phyloP scores from a whole-genome alignment of 495 filamentous ascomycete genomes.

The Hypoxylon perforatum region DNA sequence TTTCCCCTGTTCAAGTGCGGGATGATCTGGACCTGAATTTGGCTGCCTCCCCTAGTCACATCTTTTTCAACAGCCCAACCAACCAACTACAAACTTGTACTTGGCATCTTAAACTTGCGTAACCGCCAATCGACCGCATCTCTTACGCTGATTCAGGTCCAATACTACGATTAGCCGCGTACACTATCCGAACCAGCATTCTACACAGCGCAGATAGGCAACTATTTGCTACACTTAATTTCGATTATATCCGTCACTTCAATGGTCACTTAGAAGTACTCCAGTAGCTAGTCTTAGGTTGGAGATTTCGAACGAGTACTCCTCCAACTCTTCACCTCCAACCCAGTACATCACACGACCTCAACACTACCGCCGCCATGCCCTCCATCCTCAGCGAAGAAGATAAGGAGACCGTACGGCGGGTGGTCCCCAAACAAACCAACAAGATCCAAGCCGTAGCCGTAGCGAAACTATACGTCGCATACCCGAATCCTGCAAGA shows the following conservation, averaged over 20 bases:
- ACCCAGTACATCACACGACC: constrained; percentile 30
- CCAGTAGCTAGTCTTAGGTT: constrained; percentile 17
- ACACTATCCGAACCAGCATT: constrained; percentile 13
- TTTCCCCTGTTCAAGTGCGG: constrained; percentile 6
- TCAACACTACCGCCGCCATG: constrained; percentile 63
- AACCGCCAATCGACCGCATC: constrained; percentile 39
- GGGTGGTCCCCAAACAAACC: constrained; percentile 86
- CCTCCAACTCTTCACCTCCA: constrained; percentile 14
- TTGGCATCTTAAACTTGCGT: constrained; percentile 23
- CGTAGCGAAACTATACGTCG: constrained; percentile 93
- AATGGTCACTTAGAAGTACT: constrained; percentile 34
- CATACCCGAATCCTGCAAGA: constrained; percentile 84
- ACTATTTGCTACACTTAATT: constrained; percentile 1
- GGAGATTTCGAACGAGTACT: constrained; percentile 27
- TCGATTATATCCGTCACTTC: constrained; percentile 24
- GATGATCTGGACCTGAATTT: constrained; percentile 25
- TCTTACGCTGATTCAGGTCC: constrained; percentile 13
- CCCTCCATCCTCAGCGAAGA: constrained; percentile 88
- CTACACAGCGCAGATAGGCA: constrained; percentile 18
- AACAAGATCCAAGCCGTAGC: constrained; percentile 97
- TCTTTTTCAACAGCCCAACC: constrained; percentile 18
- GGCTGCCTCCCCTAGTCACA: constrained; percentile 34
- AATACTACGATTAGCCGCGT: constrained; percentile 27
- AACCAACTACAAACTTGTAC: constrained; percentile 22
- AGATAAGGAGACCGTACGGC: constrained; percentile 93